Evolutionary conservation across 2,329 filamentous ascomycete genomes (phyloP).

Genomic region (Penicillium polonicum): DNA sequence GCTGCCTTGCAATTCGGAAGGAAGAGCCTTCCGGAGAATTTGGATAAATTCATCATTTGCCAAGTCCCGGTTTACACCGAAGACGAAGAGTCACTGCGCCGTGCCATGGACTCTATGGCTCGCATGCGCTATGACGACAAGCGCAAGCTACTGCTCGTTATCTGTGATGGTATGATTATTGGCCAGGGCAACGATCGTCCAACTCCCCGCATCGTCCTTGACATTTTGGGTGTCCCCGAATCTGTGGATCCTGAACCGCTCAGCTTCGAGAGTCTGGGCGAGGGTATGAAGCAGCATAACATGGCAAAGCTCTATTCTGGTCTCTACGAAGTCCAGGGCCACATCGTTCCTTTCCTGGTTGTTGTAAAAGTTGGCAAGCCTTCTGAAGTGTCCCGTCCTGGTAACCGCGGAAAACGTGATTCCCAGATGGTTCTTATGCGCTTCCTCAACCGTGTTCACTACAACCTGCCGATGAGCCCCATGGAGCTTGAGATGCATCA

Average conservation of each 20-base stretch:
- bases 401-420: slow-evolving; percentile 98
- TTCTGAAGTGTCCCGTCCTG: slow-evolving; percentile 71
- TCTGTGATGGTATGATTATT: slow-evolving; percentile 96
- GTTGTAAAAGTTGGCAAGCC: slow-evolving; percentile 92
- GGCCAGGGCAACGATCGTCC: slow-evolving; percentile 94
- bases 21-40: slow-evolving; percentile 89
- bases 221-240: slow-evolving; percentile 93
- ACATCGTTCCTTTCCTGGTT: slow-evolving; percentile 96
- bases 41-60: slow-evolving; percentile 98
- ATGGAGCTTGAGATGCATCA: slow-evolving; percentile 98
- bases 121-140: slow-evolving; percentile 96
- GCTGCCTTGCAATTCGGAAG: slow-evolving; percentile 90
- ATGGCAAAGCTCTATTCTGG: slow-evolving; percentile 99
- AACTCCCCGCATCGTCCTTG: slow-evolving; percentile 94
- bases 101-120: slow-evolving; percentile 93
- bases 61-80: slow-evolving; percentile 98
- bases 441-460: slow-evolving; percentile 98
- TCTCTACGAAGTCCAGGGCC: slow-evolving; percentile 94
- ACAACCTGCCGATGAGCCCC: slow-evolving; percentile 93
- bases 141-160: slow-evolving; percentile 90
- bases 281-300: slow-evolving; percentile 96
- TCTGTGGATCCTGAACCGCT: slow-evolving; percentile 91
- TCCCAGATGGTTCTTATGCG: slow-evolving; percentile 98
- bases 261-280: slow-evolving; percentile 93
- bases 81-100: slow-evolving; percentile 93